phyloP scores from a whole-genome alignment of 176 grass and related monocot species.

The Zoysia pacifica region DNA sequence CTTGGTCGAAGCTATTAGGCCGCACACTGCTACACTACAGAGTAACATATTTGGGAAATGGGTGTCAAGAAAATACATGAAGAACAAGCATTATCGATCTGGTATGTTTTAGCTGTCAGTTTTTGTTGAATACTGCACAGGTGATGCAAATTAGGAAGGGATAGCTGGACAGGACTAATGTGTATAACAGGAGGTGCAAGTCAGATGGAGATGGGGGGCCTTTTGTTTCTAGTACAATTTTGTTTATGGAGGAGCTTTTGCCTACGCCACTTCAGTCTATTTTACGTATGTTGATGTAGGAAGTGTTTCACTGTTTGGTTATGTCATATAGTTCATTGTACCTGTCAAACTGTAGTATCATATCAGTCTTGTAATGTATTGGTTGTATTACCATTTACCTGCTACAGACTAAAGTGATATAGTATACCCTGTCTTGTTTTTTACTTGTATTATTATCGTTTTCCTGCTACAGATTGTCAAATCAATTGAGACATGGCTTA shows the following conservation, averaged over 20 bases:
- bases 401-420: neutral
- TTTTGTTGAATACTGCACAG: neutral
- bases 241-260: neutral
- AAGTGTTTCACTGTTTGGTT: constrained; percentile 17
- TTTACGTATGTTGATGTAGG: constrained; percentile 6
- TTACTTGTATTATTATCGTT: no score
- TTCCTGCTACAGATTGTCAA: no score
- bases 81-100: constrained; percentile 50
- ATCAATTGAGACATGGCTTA: neutral
- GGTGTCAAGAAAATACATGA: constrained; percentile 61
- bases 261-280: constrained; percentile 25
- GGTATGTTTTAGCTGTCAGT: constrained; percentile 18
- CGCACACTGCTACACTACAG: constrained; percentile 43
- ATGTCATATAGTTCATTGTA: constrained; percentile 34
- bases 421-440: no score
- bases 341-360: constrained; percentile 25
- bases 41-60: constrained; percentile 62
- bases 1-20: constrained; percentile 54
- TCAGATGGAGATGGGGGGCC: neutral
- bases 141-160: neutral
- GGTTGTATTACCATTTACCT: constrained; percentile 1
- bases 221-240: constrained; percentile 25
- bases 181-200: constrained; percentile 5
- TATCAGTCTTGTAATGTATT: constrained; percentile 31
- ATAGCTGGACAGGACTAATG: neutral